Base-by-base conservation (phyloP, 2,329 filamentous ascomycete genomes). In the Aspergillus sergii region DNA sequence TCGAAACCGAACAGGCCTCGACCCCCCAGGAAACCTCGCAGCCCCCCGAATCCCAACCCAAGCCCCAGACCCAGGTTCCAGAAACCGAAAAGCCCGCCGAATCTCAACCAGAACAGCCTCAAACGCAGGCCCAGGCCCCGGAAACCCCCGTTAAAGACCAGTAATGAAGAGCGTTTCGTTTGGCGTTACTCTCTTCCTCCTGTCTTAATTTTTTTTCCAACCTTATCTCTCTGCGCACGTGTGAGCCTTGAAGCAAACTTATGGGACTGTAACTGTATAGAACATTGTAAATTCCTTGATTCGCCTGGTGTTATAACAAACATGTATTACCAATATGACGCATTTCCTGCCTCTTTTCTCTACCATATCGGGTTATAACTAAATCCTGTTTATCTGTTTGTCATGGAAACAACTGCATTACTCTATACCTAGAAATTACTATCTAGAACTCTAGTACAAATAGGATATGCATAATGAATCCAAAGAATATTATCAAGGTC, bases 251-350 rank as follows among this genome's bases (percentile, higher is more conserved):
- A 59, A 60, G 51, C 45, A 60, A 41, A 28, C 34, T 59, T 51
- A 59, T 66, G 64, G 63, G 60, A 64, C 66, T 75, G 72, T 73
- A 48, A 76, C 64, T 76, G 73, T 76, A 77, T 77, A 76, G 65
- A 75, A 70, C 64, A 69, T 68, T 68, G 65, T 66, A 68, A 73
- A 72, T 63, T 65, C 62, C 58, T 62, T 66, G 61, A 68, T 36
- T 43, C 34, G 57, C 48, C 57, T 66, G 67, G 66, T 66, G 61
- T 64, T 62, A 63, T 62, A 57, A 58, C 46, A 64, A 41, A 32
- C 4, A 21, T 68, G 64, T 68, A 69, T 70, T 66, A 68, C 65
- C 62, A 69, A 58, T 59, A n/a, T 48, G 54, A 45, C 50, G 30
- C 21, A 55, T 55, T 55, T 55, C 2, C 28, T 41, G 39, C 39